Percentiles rank a stretch among this genome's conserved stretches.
Evolutionary conservation across 179 eudicot species (phyloP).

Genomic region (Spinacia oleracea): DNA sequence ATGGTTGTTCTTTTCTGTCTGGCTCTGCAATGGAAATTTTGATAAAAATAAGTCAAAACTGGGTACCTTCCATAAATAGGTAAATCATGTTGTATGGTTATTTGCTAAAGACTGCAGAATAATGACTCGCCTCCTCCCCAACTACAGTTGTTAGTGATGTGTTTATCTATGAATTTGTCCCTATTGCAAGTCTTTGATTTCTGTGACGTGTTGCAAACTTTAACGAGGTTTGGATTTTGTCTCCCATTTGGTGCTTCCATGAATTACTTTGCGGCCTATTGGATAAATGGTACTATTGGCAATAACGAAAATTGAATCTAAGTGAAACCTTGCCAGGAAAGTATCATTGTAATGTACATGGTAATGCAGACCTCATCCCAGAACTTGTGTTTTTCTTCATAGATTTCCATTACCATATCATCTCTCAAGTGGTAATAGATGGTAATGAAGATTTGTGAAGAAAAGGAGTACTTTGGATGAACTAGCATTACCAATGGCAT

Average conservation of each 20-base stretch:
- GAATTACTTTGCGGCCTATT: background rate
- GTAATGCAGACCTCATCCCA: no score
- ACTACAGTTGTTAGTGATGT: background rate
- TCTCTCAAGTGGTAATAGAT: no score
- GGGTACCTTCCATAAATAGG: background rate
- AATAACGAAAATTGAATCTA: no score
- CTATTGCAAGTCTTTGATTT: background rate
- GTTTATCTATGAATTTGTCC: background rate
- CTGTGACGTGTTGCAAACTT: background rate
- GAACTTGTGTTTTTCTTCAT: no score
- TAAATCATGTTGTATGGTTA: background rate
- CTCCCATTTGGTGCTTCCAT: background rate
- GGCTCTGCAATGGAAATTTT: background rate
- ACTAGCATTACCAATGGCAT: no score
- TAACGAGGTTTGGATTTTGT: background rate
- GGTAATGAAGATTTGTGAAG: no score
- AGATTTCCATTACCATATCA: no score
- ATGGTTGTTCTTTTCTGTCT: background rate
- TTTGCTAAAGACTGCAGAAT: background rate
- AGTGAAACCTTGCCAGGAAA: no score
- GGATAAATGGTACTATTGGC: no score
- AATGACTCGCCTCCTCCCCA: background rate
- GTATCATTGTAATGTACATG: no score
- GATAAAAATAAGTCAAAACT: slow-evolving; percentile 7
- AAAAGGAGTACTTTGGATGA: no score